Percentiles rank a stretch among this genome's conserved stretches.
Evolutionary conservation across 2,329 filamentous ascomycete species (phyloP).

Genomic region (Paraphaeosphaeria sporulosa): DNA sequence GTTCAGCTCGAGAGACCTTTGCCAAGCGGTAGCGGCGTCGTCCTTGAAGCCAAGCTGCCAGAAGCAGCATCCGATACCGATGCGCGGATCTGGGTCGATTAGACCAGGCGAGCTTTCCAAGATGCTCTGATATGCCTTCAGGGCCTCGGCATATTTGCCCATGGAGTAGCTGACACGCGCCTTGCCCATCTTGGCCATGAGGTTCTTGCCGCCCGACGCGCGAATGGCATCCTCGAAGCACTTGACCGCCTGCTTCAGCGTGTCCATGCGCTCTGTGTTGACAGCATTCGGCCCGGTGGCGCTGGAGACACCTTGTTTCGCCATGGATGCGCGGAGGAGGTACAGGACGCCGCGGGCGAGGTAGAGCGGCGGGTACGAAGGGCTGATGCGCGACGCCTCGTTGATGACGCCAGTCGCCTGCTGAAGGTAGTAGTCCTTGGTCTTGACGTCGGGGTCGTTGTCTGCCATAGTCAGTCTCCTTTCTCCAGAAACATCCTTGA

Average conservation of each 20-base stretch:
- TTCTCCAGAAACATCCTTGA: not conserved
- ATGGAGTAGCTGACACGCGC: conserved; percentile 86
- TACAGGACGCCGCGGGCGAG: conserved; percentile 89
- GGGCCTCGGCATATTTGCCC: conserved; percentile 82
- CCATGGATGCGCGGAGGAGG: conserved; percentile 82
- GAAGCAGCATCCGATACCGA: conserved; percentile 95
- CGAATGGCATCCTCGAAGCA: conserved; percentile 94
- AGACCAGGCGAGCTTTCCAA: conserved; percentile 85
- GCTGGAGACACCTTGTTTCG: conserved; percentile 72
- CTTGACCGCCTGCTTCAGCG: conserved; percentile 84
- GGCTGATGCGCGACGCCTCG: conserved; percentile 93
- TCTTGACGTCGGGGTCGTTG: conserved; percentile 75
- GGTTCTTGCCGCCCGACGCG: conserved; percentile 83
- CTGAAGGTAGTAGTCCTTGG: conserved; percentile 92
- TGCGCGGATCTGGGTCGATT: conserved; percentile 90
- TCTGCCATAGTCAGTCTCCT: conserved; percentile 30
- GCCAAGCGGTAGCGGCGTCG: conserved; percentile 90
- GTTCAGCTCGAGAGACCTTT: conserved; percentile 81
- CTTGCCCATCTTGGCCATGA: conserved; percentile 91
- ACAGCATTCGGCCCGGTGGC: conserved; percentile 69
- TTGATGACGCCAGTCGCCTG: conserved; percentile 91
- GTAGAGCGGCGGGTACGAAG: conserved; percentile 88
- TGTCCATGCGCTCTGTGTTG: conserved; percentile 74
- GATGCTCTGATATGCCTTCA: conserved; percentile 86
- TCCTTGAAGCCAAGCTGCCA: conserved; percentile 97